Conservation (phyloP, 2,329 filamentous ascomycete genomes). For the Emericellopsis cladophorae region DNA sequence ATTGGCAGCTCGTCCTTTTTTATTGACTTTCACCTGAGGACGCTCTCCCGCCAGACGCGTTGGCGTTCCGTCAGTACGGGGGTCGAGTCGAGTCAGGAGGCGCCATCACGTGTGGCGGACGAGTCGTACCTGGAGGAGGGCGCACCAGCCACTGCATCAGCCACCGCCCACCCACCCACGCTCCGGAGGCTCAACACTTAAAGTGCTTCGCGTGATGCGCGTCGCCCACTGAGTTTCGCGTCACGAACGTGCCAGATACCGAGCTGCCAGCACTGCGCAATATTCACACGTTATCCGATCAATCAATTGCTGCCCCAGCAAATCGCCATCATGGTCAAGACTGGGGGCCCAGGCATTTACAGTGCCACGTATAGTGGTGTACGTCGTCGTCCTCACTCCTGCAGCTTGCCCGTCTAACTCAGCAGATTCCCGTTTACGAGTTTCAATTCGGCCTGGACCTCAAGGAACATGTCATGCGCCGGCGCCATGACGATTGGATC, state of each 20-base stretch:
- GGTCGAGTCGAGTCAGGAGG: too few species aligned
- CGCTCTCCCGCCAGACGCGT: too few species aligned
- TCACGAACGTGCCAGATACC: constrained; percentile 18
- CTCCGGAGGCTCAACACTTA: constrained; percentile 23
- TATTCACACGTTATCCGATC: not conserved
- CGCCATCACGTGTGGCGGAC: too few species aligned
- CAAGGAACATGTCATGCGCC: constrained; percentile 87
- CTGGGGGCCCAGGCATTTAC: constrained; percentile 40
- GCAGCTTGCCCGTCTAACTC: not conserved
- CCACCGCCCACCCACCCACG: too few species aligned
- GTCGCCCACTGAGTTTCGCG: constrained; percentile 20
- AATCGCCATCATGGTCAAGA: constrained; percentile 33
- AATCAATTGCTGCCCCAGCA: not conserved
- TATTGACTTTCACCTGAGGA: too few species aligned
- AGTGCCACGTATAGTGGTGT: constrained; percentile 60
- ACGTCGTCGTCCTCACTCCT: constrained; percentile 19
- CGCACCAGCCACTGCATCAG: too few species aligned
- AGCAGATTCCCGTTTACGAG: constrained; percentile 85
- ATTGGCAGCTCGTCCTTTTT: too few species aligned
- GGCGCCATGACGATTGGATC: constrained; percentile 89
- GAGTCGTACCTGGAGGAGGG: too few species aligned
- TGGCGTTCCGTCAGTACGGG: too few species aligned
- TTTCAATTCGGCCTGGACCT: constrained; percentile 71
- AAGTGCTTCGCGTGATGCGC: constrained; percentile 25
- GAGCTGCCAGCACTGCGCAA: not conserved